Conservation (phyloP, 202 grass and related monocot genomes). For the Setaria italica region DNA sequence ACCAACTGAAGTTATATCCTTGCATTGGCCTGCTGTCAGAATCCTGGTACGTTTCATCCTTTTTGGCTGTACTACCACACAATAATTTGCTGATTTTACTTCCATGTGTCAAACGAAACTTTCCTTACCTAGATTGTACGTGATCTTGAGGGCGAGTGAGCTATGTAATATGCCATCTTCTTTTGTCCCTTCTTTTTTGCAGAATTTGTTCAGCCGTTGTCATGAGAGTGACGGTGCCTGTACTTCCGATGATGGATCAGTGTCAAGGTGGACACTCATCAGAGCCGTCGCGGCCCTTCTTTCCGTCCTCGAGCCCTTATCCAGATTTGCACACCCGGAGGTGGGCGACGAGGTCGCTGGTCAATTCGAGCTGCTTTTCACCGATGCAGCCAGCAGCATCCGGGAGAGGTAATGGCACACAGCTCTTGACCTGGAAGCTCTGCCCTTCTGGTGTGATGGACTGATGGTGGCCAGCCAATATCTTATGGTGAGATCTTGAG, state of each 20-base stretch:
- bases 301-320: conserved; percentile 60
- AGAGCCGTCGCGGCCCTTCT: conserved; percentile 60
- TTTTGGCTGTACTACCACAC: conserved; percentile 41
- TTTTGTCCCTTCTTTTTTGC: conserved; percentile 23
- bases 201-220: conserved; percentile 37
- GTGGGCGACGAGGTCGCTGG: background rate
- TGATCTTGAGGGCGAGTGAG: conserved; percentile 40
- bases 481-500: conserved; percentile 13
- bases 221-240: conserved; percentile 35
- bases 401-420: background rate
- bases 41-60: conserved; percentile 15
- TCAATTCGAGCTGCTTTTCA: conserved; percentile 61
- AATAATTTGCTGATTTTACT: conserved; percentile 34
- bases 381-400: conserved; percentile 45
- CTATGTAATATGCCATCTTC: conserved; percentile 10
- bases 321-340: conserved; percentile 52
- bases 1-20: conserved; percentile 41
- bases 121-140: conserved; percentile 46
- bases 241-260: conserved; percentile 45
- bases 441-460: conserved; percentile 41
- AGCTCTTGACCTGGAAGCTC: conserved; percentile 37
- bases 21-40: conserved; percentile 39
- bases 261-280: conserved; percentile 38
- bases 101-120: conserved; percentile 42
- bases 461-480: conserved; percentile 35